phyloP scores from a whole-genome alignment of 192 early-diverging fungal species.

The Backusella westeae region DNA sequence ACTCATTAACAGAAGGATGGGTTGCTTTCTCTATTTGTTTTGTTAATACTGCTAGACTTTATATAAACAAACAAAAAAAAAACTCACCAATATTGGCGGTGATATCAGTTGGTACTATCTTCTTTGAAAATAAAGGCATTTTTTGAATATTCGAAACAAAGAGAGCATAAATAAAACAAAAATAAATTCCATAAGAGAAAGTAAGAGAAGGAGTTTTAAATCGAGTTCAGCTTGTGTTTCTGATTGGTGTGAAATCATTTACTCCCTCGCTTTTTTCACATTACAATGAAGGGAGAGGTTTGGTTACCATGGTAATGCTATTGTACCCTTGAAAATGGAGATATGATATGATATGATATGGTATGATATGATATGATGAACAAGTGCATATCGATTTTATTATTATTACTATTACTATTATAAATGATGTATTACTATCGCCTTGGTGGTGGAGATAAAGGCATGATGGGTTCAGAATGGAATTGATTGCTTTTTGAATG shows the following conservation, averaged over 20 bases:
- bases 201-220: not conserved
- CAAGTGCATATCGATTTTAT: not conserved
- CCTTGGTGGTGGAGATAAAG: not conserved
- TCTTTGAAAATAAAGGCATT: slow-evolving; percentile 41
- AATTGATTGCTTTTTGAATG: not conserved
- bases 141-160: not conserved
- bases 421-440: not conserved
- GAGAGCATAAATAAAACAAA: slow-evolving; percentile 5
- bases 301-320: not conserved
- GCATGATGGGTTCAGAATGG: not conserved
- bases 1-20: slow-evolving; percentile 15
- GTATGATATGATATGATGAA: not conserved
- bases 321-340: not conserved
- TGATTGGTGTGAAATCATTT: not conserved
- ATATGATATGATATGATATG: not conserved
- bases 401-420: not conserved
- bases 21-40: slow-evolving; percentile 25
- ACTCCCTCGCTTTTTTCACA: not conserved
- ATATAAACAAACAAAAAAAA: not conserved
- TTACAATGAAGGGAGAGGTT: not conserved
- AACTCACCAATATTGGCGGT: slow-evolving; percentile 35
- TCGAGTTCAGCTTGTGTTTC: not conserved
- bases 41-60: not conserved
- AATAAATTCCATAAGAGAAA: not conserved
- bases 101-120: slow-evolving; percentile 34